Evolutionary conservation across 2,329 filamentous ascomycete genomes (phyloP).

Genomic region (Lachnellula hyalina): DNA sequence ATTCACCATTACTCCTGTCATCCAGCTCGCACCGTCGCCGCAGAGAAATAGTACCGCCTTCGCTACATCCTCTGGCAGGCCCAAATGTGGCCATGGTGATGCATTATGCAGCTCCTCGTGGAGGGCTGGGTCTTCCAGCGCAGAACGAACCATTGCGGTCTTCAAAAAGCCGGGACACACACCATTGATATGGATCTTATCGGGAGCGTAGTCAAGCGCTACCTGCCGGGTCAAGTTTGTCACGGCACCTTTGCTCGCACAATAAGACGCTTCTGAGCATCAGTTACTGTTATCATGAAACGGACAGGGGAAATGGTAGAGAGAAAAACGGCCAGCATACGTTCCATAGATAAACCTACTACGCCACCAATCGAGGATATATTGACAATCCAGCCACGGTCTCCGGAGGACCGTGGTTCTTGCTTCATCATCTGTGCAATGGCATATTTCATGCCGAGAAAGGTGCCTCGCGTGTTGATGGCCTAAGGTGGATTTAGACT

Average conservation of each 20-base stretch:
- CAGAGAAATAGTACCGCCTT: too few species aligned
- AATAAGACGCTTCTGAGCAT: background rate
- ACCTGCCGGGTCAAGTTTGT: constrained; percentile 6
- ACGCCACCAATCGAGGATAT: background rate
- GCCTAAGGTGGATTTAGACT: background rate
- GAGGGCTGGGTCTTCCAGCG: too few species aligned
- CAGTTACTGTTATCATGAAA: too few species aligned
- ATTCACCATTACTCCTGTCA: too few species aligned
- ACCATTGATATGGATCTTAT: background rate
- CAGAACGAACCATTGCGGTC: too few species aligned
- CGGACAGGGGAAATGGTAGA: background rate
- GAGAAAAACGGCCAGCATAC: background rate
- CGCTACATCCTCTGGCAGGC: too few species aligned
- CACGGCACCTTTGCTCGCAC: constrained; percentile 22
- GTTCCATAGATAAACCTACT: background rate
- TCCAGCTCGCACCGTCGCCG: too few species aligned
- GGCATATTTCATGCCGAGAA: background rate
- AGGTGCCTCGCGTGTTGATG: background rate
- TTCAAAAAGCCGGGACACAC: too few species aligned
- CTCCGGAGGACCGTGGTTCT: background rate
- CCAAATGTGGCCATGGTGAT: too few species aligned
- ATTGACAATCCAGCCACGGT: background rate
- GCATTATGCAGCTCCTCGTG: too few species aligned
- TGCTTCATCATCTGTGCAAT: background rate
- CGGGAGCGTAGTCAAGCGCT: background rate